Evolutionary conservation across 208 protist genomes (phyloP).

Genomic region (Blechomonas ayalai): DNA sequence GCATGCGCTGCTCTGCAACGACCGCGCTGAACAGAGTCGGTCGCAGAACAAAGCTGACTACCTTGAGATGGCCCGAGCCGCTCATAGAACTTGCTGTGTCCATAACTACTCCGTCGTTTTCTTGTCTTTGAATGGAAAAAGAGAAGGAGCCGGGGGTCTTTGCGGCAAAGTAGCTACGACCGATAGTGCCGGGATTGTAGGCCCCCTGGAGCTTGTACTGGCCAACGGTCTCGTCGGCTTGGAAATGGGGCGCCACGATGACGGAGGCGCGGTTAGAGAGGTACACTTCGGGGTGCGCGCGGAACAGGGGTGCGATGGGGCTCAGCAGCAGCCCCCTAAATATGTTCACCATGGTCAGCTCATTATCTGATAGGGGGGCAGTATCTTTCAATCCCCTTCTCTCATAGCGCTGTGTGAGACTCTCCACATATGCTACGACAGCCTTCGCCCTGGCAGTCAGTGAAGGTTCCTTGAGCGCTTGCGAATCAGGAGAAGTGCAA

Average conservation of each 20-base stretch:
- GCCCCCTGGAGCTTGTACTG: slow-evolving; percentile 34
- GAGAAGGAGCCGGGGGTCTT: too few species aligned
- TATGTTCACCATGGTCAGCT: slow-evolving; percentile 37
- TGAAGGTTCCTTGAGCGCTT: too few species aligned
- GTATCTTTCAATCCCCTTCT: slow-evolving; percentile 4
- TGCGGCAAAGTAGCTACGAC: slow-evolving; percentile 49
- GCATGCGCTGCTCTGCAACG: slow-evolving; percentile 39
- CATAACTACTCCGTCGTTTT: too few species aligned
- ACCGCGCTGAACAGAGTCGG: slow-evolving; percentile 30
- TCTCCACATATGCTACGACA: too few species aligned
- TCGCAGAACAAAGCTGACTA: slow-evolving; percentile 65
- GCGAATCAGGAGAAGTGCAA: too few species aligned
- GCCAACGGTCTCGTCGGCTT: slow-evolving; percentile 41
- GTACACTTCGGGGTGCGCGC: slow-evolving; percentile 62
- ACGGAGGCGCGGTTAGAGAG: slow-evolving; percentile 70
- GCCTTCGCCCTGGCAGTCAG: too few species aligned
- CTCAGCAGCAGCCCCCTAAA: slow-evolving; percentile 37
- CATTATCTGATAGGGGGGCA: slow-evolving; percentile 13
- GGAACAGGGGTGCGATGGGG: slow-evolving; percentile 44
- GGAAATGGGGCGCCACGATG: slow-evolving; percentile 54
- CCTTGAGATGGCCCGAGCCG: too few species aligned
- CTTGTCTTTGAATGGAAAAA: too few species aligned
- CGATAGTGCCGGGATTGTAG: slow-evolving; percentile 59
- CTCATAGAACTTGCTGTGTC: too few species aligned
- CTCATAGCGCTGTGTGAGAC: too few species aligned